These are phyloP conservation scores for Apiotrichum veenhuisii DNA, from an alignment of 1,284 basidiomycete species.

Conservation along the genomic window DNA sequence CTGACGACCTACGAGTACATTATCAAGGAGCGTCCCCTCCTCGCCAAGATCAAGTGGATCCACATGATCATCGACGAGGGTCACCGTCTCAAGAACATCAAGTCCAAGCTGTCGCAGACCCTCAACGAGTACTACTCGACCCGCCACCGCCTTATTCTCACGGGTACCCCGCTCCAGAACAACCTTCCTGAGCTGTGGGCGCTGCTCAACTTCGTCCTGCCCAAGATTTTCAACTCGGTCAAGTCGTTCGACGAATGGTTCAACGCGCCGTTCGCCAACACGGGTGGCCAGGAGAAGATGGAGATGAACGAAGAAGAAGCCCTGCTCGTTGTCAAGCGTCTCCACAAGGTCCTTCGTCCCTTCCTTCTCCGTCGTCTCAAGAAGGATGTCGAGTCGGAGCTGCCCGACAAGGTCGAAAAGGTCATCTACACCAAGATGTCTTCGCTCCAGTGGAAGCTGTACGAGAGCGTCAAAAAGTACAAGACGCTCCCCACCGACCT, in stretches of 20 bases:
- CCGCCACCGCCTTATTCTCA: conserved; percentile 91
- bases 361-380: conserved; percentile 95
- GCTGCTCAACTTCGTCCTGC: conserved; percentile 94
- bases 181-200: conserved; percentile 98
- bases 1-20: conserved; percentile 99
- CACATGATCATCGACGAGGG: conserved; percentile 99
- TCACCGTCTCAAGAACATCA: conserved; percentile 99
- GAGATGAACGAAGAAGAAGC: conserved; percentile 99
- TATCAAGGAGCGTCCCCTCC: conserved; percentile 89
- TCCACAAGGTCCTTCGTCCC: conserved; percentile 97
- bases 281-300: conserved; percentile 89
- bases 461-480: conserved; percentile 75
- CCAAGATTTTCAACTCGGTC: conserved; percentile 98
- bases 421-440: conserved; percentile 99
- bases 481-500: conserved; percentile 56
- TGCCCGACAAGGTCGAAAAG: conserved; percentile 99
- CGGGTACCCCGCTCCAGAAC: conserved; percentile 97
- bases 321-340: conserved; percentile 90
- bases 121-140: conserved; percentile 91
- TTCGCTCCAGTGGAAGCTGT: conserved; percentile 87
- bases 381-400: conserved; percentile 96
- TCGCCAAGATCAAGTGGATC: conserved; percentile 93
- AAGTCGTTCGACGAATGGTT: conserved; percentile 99
- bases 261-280: conserved; percentile 98
- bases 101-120: conserved; percentile 89